Evolutionary conservation across 805 yeast species (phyloP), one percentile per base, ranked within the genome.

Genomic region (Kazachstania africana): DNA sequence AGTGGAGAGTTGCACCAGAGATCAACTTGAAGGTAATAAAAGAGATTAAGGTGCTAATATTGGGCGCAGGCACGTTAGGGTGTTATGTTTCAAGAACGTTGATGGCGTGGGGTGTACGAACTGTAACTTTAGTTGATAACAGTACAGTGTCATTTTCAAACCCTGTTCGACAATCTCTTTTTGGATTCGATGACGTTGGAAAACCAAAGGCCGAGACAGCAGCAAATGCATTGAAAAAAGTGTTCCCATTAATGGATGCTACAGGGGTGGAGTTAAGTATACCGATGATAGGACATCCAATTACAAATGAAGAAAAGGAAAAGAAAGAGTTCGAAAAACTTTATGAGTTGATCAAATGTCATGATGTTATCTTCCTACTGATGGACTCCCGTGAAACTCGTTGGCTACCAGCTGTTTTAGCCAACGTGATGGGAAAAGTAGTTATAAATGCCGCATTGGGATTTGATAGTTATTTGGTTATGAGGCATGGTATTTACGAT

Each of bases 51-150:
- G 78, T 87, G 24, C 56, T 91, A 26, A 59, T 91, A 12, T 65
- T 91, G n/a, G 99, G 99, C 0, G 81, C 97, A 0, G 99, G 99
- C 5, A 91, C 99, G 3, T 63, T 93, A 6, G 99, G 98, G 0
- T 78, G 93, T 36, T 88, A 88, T 47, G 88, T 91, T 5, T 70
- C 93, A 0, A 65, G 99, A 34, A 78, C 81, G 0, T 57, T 91
- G 18, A 52, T 91, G 53, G 97, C 94, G 1, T 91, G 98, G 98
- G 98, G 98, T 3, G 87, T 87, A 1, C 61, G 83, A 28, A 63
- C 73, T 22, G 77, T 91, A 13, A 79, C 95, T 0, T 75, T 91
- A 55, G 88, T 91, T 3, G 99, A 91, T 53, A 83, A 72, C 52
- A 94, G 96, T 3, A 63, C 69, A 16, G 84, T 93, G 0, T 84